These are phyloP conservation scores for Fonsecaea nubica DNA, from an alignment of 2,329 filamentous ascomycete species.

Conservation along the genomic window DNA sequence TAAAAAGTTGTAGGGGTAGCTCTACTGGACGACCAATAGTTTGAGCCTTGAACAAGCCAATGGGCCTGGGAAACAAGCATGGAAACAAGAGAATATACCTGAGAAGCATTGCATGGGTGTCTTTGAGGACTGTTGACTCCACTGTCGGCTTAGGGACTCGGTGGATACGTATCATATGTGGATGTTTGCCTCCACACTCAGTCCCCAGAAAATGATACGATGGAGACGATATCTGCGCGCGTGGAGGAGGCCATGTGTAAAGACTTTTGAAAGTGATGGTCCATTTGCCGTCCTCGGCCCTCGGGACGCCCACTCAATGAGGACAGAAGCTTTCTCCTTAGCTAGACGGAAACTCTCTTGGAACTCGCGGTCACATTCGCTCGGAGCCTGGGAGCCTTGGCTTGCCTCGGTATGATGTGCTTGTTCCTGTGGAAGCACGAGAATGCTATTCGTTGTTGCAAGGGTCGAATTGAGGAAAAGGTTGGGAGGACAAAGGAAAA, in stretches of 20 bases:
- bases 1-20: not conserved
- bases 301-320: not conserved
- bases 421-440: not conserved
- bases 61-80: not conserved
- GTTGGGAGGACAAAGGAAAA: not conserved
- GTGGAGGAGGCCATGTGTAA: not conserved
- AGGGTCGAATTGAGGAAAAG: not conserved
- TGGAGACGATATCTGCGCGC: not conserved
- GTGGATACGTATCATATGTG: not conserved
- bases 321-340: not conserved
- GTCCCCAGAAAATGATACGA: not conserved
- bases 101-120: not conserved
- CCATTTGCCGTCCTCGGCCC: slow-evolving; percentile 3
- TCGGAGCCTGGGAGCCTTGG: not conserved
- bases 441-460: not conserved
- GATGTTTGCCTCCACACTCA: not conserved
- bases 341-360: not conserved
- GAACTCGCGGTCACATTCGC: not conserved
- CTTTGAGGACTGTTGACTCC: not conserved
- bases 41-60: not conserved
- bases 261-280: not conserved
- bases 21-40: not conserved
- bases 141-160: not conserved
- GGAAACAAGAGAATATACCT: not conserved
- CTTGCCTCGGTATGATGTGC: not conserved